Evolutionary conservation across 495 filamentous ascomycete genomes (phyloP), one percentile per base, ranked within the genome.

Genomic region (Aspergillus bertholletiae): DNA sequence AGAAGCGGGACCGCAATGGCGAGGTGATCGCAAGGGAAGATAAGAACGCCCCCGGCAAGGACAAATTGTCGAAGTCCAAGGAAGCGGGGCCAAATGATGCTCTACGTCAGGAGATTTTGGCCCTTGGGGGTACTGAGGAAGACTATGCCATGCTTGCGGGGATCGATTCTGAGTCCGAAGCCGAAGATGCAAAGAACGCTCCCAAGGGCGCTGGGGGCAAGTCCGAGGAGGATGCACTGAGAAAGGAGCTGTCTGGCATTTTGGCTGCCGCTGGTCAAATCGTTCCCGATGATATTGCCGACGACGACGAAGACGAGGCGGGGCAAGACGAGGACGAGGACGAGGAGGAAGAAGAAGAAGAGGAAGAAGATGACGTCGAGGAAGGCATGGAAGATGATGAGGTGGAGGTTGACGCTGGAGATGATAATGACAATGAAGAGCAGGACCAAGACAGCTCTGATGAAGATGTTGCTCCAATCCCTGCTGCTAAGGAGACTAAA

Each of bases 111-210:
- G 89, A 92, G 60, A 89, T 95, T 57, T 65, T 84, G 51, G 86
- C 84, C 20, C 77, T 95, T 35, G 90, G 89, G 18, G 90, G 90
- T 21, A 87, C 86, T 24, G 81, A 90, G 64, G 86, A 89, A 23
- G 88, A 92, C 63, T 67, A 86, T 37, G 81, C 87, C 43, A 71
- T 91, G 32, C 71, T 92, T 44, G 82, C 75, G 15, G 81, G 76
- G 56, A 60, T 84, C 13, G 74, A 82, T 47, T 88, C 86, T 1
- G 84, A 82, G 47, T 80, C 80, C 26, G 85, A 89, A 59, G 73
- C 77, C 13, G 80, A 82, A 49, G 72, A 63, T 43, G 56, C 54
- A 8, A 40, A 49, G 46, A 64, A 66, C 32, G 46, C 53, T 23
- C 21, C 65, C 2, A 66, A 62, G 47, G 44, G 43, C 21, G 20